A percentile compares a stretch with the other conserved stretches of the same genome.
These are phyloP conservation scores for Trametes sanguinea DNA, from an alignment of 768 basidiomycete genomes.

Conservation along the genomic window DNA sequence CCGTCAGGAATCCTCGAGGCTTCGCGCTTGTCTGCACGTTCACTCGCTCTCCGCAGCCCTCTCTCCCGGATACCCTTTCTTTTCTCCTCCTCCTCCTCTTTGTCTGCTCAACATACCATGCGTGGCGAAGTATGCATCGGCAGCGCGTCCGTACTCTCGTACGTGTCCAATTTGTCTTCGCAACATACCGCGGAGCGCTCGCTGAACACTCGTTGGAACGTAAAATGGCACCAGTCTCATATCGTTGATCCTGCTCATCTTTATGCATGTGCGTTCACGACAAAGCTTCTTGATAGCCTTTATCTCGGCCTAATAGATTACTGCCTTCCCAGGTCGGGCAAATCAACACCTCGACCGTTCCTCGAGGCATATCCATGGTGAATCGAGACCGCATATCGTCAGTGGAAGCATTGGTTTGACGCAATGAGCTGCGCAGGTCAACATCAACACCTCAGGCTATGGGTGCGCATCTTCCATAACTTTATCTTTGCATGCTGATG, in stretches of 20 bases:
- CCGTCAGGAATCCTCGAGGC: conserved; percentile 22
- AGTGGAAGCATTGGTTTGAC: conserved; percentile 27
- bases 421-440: conserved; percentile 46
- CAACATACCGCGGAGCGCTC: neutral
- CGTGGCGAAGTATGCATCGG: conserved; percentile 79
- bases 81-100: conserved; percentile 13
- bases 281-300: conserved; percentile 8
- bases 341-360: conserved; percentile 75
- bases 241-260: conserved; percentile 65
- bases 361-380: conserved; percentile 75
- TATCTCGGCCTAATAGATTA: conserved; percentile 16
- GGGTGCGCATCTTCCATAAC: conserved; percentile 47
- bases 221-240: conserved; percentile 41
- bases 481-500: conserved; percentile 7
- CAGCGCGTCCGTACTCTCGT: conserved; percentile 73
- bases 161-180: conserved; percentile 32
- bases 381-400: conserved; percentile 26
- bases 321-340: conserved; percentile 63
- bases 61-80: conserved; percentile 18
- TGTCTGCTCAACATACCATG: conserved; percentile 40
- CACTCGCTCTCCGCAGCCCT: conserved; percentile 6
- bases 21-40: conserved; percentile 19
- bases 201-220: conserved; percentile 2
- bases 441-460: conserved; percentile 69
- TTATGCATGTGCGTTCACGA: conserved; percentile 66